A percentile compares a stretch with the other conserved stretches of the same genome.
Conservation (phyloP, 768 basidiomycete species). For the Cystofilobasidium bisporidii region DNA sequence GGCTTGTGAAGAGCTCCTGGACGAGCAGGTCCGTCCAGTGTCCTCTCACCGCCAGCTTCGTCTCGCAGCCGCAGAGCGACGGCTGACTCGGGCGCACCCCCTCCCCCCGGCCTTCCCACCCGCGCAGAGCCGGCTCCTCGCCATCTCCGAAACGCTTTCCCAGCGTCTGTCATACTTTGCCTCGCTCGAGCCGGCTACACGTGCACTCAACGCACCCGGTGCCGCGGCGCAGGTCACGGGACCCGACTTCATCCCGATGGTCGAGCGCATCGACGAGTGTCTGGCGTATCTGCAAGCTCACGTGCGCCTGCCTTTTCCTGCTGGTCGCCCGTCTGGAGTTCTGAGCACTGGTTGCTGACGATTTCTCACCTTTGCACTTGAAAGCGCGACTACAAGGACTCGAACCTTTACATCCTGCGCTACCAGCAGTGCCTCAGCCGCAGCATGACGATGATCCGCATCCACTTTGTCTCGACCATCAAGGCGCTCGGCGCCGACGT, state of each 20-base stretch:
- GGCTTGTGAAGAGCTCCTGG: conserved; percentile 77
- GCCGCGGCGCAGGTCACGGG: conserved; percentile 73
- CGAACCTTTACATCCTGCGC: conserved; percentile 86
- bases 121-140: conserved; percentile 61
- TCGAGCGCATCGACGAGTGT: conserved; percentile 88
- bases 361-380: conserved; percentile 3
- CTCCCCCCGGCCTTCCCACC: background rate
- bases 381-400: conserved; percentile 82
- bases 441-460: conserved; percentile 95
- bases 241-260: conserved; percentile 88
- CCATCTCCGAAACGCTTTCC: conserved; percentile 72
- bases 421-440: conserved; percentile 98
- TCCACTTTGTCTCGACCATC: conserved; percentile 84
- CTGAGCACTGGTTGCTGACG: background rate
- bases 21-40: conserved; percentile 63
- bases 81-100: background rate
- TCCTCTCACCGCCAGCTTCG: too few species aligned
- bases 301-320: conserved; percentile 56
- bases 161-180: conserved; percentile 82
- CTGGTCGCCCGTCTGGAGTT: background rate
- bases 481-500: conserved; percentile 70
- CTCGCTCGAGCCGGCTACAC: conserved; percentile 82
- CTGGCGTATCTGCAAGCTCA: conserved; percentile 80
- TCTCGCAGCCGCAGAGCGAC: too few species aligned
- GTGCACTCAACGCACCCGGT: conserved; percentile 88